phyloP scores from a whole-genome alignment of 176 grass and related monocot genomes.

The Urochloa ruziziensis region DNA sequence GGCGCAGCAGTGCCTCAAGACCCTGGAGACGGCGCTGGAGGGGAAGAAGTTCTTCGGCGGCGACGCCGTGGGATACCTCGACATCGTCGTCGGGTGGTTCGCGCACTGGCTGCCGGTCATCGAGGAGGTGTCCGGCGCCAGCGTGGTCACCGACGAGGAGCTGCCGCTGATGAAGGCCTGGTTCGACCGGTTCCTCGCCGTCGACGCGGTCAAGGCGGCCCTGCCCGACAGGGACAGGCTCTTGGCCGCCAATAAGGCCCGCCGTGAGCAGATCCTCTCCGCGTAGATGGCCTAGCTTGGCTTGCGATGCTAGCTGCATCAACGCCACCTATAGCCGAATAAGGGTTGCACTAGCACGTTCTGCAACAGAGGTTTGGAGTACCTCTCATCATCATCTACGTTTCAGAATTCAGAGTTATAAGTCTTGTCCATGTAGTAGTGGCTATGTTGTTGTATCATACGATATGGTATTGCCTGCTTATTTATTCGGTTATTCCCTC shows the following conservation, averaged over 20 bases:
- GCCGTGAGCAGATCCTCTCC: constrained; percentile 36
- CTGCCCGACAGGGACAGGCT: constrained; percentile 52
- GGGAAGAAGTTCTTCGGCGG: constrained; percentile 61
- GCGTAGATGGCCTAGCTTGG: neutral
- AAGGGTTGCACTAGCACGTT: neutral
- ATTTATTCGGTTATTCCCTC: constrained; percentile 3
- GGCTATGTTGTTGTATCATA: neutral
- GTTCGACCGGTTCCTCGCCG: constrained; percentile 46
- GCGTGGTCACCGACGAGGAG: constrained; percentile 32
- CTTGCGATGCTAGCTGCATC: neutral
- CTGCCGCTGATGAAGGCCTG: constrained; percentile 54
- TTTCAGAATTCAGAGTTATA: too few species aligned
- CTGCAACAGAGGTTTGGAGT: constrained; percentile 9
- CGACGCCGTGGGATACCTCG: constrained; percentile 50
- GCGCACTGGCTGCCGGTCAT: constrained; percentile 43
- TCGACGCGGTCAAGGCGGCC: constrained; percentile 39
- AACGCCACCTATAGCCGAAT: neutral
- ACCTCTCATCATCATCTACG: too few species aligned
- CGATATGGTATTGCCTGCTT: neutral
- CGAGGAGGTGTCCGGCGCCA: constrained; percentile 33
- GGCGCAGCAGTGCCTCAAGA: constrained; percentile 43
- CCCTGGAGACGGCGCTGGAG: constrained; percentile 47
- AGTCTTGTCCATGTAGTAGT: neutral
- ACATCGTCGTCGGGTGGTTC: constrained; percentile 54
- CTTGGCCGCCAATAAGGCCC: constrained; percentile 36